These are phyloP conservation scores for Xanthoconium stramineum DNA, from an alignment of 768 basidiomycete species.

Conservation along the genomic window DNA sequence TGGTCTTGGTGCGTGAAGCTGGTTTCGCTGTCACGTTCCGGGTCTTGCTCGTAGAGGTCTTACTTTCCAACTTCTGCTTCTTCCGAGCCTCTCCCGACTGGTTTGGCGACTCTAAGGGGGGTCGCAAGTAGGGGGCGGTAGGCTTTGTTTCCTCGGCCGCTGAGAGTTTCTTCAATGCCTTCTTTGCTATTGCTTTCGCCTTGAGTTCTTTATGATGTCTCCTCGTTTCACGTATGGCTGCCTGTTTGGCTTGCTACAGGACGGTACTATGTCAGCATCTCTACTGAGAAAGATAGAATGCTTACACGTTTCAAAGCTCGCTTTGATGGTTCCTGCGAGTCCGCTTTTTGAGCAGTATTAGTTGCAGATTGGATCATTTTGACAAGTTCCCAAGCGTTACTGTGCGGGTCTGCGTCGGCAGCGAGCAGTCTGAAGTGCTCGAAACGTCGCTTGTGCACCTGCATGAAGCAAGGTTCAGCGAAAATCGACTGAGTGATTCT, in stretches of 20 bases:
- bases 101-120: not conserved
- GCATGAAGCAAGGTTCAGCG: constrained; percentile 1
- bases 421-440: constrained; percentile 48
- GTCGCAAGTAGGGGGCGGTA: not conserved
- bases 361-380: constrained; percentile 10
- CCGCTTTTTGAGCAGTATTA: not conserved
- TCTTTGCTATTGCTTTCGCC: constrained; percentile 40
- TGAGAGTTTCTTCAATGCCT: constrained; percentile 6
- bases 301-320: constrained; percentile 62
- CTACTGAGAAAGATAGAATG: not conserved
- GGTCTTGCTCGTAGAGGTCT: not conserved
- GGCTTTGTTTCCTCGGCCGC: not conserved
- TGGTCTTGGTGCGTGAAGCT: not conserved
- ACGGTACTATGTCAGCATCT: not conserved
- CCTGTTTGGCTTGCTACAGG: constrained; percentile 46
- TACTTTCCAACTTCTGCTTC: constrained; percentile 15
- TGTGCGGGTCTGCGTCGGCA: constrained; percentile 36
- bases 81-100: constrained; percentile 9
- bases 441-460: constrained; percentile 66
- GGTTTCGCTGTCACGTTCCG: not conserved
- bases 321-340: constrained; percentile 43
- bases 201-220: constrained; percentile 45
- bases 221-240: constrained; percentile 44
- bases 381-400: constrained; percentile 47
- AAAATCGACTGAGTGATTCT: not conserved